phyloP scores from a whole-genome alignment of 257 asterid genomes.

The Scutellaria minor region DNA sequence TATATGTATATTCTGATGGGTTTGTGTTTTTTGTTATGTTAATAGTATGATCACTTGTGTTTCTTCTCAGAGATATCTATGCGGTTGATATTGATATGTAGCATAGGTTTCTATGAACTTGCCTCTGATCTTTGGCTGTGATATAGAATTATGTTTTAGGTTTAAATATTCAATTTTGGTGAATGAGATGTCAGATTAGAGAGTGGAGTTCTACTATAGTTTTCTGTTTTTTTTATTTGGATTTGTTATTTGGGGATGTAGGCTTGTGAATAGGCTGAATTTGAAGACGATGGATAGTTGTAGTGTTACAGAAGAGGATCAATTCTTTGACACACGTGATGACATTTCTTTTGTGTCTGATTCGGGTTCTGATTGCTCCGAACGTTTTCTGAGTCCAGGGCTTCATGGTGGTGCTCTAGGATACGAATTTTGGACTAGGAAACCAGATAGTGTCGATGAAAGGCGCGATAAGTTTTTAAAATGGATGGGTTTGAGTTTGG shows the following conservation, averaged over 20 bases:
- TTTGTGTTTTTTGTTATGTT: neutral
- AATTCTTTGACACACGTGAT: slow-evolving; percentile 66
- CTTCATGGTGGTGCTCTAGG: slow-evolving; percentile 46
- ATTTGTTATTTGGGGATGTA: slow-evolving; percentile 33
- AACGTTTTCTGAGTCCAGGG: slow-evolving; percentile 46
- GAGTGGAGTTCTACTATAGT: too few relatives aligned
- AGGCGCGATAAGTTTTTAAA: slow-evolving; percentile 68
- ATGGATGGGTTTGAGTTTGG: slow-evolving; percentile 67
- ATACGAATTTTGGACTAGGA: slow-evolving; percentile 75
- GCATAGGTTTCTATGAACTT: neutral
- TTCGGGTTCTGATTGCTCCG: slow-evolving; percentile 56
- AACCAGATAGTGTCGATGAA: slow-evolving; percentile 62
- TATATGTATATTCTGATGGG: neutral
- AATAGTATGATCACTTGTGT: neutral
- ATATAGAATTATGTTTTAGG: too few relatives aligned
- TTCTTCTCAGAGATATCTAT: neutral
- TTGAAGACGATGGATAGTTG: slow-evolving; percentile 48
- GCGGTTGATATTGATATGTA: neutral
- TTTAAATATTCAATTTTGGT: too few relatives aligned
- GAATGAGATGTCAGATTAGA: too few relatives aligned
- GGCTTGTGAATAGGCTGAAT: slow-evolving; percentile 42
- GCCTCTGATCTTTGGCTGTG: too few relatives aligned
- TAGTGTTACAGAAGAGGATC: slow-evolving; percentile 51
- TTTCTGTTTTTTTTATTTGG: too few relatives aligned
- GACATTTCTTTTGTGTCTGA: slow-evolving; percentile 55